Base-by-base conservation (phyloP, 2,329 filamentous ascomycete species). In the Trichoderma asperellum region DNA sequence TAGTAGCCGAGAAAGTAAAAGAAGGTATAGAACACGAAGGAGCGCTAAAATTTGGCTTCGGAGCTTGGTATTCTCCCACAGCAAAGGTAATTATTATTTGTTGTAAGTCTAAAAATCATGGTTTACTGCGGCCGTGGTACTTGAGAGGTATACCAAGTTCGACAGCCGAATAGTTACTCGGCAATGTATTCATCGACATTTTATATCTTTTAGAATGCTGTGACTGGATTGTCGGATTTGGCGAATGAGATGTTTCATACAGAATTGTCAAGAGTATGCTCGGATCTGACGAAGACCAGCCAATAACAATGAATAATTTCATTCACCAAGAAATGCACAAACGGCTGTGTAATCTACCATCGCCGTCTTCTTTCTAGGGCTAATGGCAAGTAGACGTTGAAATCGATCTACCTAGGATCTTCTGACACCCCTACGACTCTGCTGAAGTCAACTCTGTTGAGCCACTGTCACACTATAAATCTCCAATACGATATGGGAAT, bases 381-480 rank as follows among this genome's bases (percentile, higher is more conserved):
- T 29, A 24, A 10, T n/a, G 0, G 18, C 14, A 47, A 47, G 40
- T 34, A 43, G 40, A 43, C 40, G 18, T 43, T 4, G 18, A 43
- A n/a, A n/a, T 24, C 24, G 3, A 40, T 43, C 18, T 40, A 32
- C 24, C 4, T 27, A 16, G 24, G 24, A 16, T 55, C 18, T 57
- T 32, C 34, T 47, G 12, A 11, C 29, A 27, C 12, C 43, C 27
- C n/a, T 32, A 11, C 11, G 2, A 21, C 14, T n/a, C 62, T 37
- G 35, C 62, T 57, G 27, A 10, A 6, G 11, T 47, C 32, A 34
- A 4, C 35, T 65, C 37, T 34, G 6, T 52, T 32, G 32, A 32
- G 64, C 53, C 64, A 59, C 64, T 24, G 64, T 67, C 16, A 21
- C 34, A 67, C 64, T 59, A 35, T 32, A 52, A 67, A 37, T 52